A percentile compares a stretch with the other conserved stretches of the same genome.
Evolutionary conservation across 139 green algal genomes (phyloP).

Genomic region (Microglena sp.): DNA sequence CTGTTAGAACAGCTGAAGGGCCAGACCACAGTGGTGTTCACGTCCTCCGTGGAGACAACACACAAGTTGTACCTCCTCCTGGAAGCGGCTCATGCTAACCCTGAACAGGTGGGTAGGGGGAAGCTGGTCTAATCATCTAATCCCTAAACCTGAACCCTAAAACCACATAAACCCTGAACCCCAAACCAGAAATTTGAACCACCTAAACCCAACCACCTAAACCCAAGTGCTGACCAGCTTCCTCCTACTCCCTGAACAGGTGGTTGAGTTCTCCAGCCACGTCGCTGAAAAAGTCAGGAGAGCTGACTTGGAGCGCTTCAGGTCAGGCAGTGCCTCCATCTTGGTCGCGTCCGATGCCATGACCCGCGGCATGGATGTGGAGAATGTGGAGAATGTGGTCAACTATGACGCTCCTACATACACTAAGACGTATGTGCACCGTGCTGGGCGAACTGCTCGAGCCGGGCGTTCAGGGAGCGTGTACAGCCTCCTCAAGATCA

Average conservation of each 20-base stretch:
- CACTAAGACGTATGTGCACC: conserved; percentile 66
- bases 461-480: conserved; percentile 51
- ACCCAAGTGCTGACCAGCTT: no score
- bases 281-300: conserved; percentile 12
- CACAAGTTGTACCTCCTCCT: conserved; percentile 63
- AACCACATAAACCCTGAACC: no score
- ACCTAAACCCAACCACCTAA: no score
- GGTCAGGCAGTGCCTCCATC: conserved; percentile 32
- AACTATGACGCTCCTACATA: conserved; percentile 87
- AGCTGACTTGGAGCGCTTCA: conserved; percentile 35
- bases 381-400: conserved; percentile 48
- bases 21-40: conserved; percentile 68
- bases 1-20: conserved; percentile 47
- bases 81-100: conserved; percentile 20
- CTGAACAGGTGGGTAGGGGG: not conserved
- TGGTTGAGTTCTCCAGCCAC: conserved; percentile 50
- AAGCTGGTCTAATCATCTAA: no score
- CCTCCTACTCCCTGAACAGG: no score
- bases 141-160: no score
- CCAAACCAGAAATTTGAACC: no score
- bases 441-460: conserved; percentile 73
- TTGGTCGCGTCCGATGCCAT: conserved; percentile 82
- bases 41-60: conserved; percentile 69
- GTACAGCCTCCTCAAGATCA: conserved; percentile 63
- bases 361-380: conserved; percentile 83